Evolutionary conservation across 495 filamentous ascomycete species (phyloP).

Genomic region (Pseudomonodictys pantanalensis): DNA sequence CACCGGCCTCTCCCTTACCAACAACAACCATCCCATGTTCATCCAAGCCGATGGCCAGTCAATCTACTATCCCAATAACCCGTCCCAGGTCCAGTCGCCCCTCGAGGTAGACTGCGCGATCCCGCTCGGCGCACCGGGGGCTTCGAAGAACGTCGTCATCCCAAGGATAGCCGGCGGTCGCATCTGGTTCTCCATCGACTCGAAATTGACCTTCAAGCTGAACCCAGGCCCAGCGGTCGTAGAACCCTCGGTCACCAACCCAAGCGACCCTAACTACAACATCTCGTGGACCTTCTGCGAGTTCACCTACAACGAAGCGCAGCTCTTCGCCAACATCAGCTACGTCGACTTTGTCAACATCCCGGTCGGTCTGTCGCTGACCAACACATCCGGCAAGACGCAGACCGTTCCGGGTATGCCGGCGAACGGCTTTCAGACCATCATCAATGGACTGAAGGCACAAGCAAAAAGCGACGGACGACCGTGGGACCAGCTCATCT

Average conservation of each 20-base stretch:
- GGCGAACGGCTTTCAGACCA: conserved; percentile 52
- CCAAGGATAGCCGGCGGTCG: conserved; percentile 66
- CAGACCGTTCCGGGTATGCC: conserved; percentile 61
- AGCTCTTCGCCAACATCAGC: conserved; percentile 72
- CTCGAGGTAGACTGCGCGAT: conserved; percentile 61
- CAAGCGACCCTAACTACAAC: conserved; percentile 62
- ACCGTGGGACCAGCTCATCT: conserved; percentile 64
- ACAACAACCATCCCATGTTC: conserved; percentile 57
- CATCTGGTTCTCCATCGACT: conserved; percentile 64
- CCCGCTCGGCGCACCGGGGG: conserved; percentile 57
- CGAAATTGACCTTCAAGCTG: conserved; percentile 63
- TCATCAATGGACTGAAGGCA: conserved; percentile 52
- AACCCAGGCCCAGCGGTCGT: conserved; percentile 70
- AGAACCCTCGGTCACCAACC: conserved; percentile 67
- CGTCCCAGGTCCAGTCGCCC: conserved; percentile 44
- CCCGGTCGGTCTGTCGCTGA: conserved; percentile 62
- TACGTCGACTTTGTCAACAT: conserved; percentile 72
- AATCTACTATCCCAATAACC: conserved; percentile 54
- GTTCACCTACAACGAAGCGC: conserved; percentile 65
- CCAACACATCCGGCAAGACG: conserved; percentile 49
- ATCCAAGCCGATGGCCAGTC: conserved; percentile 60
- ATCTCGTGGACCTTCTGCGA: conserved; percentile 67
- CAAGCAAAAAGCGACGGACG: conserved; percentile 55
- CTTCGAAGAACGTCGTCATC: conserved; percentile 58
- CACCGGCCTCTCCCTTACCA: conserved; percentile 62